phyloP scores from a whole-genome alignment of 345 rosid species.

The Rubroshorea leprosula region DNA sequence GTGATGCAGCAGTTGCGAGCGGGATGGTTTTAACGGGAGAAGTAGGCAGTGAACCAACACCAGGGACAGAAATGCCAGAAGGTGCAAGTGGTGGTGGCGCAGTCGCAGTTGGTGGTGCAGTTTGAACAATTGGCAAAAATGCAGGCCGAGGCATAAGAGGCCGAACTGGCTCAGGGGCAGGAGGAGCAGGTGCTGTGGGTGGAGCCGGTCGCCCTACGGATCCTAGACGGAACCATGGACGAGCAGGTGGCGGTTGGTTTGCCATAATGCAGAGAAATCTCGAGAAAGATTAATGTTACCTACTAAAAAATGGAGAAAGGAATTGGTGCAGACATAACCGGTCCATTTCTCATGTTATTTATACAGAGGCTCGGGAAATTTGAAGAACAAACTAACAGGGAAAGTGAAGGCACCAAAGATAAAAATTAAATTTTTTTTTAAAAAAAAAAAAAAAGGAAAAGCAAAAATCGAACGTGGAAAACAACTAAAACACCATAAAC shows the following conservation, averaged over 20 bases:
- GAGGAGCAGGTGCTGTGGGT: conserved; percentile 22
- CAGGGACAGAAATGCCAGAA: too few relatives aligned
- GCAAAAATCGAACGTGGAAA: conserved; percentile 2
- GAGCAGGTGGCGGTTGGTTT: conserved; percentile 33
- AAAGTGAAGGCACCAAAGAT: background rate
- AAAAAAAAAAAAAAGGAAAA: too few relatives aligned
- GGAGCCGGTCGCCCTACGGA: conserved; percentile 34
- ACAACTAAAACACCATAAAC: background rate
- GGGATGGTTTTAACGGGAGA: background rate
- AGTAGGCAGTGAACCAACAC: too few relatives aligned
- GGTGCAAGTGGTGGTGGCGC: conserved; percentile 5
- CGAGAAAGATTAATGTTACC: too few relatives aligned
- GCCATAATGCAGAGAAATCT: conserved; percentile 24
- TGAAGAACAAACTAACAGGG: background rate
- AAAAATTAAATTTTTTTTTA: background rate
- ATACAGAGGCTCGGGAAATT: conserved; percentile 11
- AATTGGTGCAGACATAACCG: conserved; percentile 3
- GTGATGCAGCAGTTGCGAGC: too few relatives aligned
- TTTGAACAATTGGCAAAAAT: conserved; percentile 29
- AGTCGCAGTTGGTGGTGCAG: conserved; percentile 12
- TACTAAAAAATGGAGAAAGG: conserved; percentile 1
- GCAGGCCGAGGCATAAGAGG: conserved; percentile 24
- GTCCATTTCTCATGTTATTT: conserved; percentile 14
- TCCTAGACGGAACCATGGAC: conserved; percentile 53
- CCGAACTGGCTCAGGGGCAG: conserved; percentile 34